Percentiles rank a stretch among this genome's conserved stretches.
Conservation (phyloP, 78 protist species). For the Pigoraptor vietnamica region DNA sequence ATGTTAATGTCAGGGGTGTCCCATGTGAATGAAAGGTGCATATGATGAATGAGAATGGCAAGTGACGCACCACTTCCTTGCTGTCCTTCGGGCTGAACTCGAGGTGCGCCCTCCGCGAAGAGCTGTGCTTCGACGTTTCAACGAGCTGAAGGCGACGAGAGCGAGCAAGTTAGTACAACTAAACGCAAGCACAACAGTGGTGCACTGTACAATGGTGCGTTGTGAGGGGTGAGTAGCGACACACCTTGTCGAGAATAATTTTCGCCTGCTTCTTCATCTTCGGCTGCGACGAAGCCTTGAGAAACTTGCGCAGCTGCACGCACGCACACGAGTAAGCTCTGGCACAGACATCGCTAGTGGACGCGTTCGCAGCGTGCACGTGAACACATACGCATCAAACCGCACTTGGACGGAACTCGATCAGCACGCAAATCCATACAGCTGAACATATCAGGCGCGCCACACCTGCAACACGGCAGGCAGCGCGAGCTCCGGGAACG, state of each 20-base stretch:
- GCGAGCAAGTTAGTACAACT: too few species aligned
- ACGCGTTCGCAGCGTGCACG: too few species aligned
- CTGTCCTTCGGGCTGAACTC: background rate
- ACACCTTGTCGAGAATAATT: background rate
- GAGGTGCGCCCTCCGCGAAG: background rate
- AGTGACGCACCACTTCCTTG: background rate
- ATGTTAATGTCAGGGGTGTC: too few species aligned
- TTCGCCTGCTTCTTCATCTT: background rate
- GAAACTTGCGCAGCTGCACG: background rate
- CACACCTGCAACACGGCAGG: slow-evolving; percentile 17
- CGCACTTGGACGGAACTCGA: background rate
- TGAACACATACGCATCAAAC: too few species aligned
- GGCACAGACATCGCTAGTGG: too few species aligned
- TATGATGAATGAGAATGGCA: too few species aligned
- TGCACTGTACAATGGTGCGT: too few species aligned
- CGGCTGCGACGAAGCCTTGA: background rate
- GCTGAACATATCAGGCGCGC: background rate
- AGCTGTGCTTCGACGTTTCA: background rate
- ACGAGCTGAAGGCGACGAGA: too few species aligned
- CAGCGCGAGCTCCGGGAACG: slow-evolving; percentile 69
- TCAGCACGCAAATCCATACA: background rate
- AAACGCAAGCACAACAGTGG: too few species aligned
- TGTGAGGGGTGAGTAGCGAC: too few species aligned
- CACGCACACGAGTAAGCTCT: too few species aligned
- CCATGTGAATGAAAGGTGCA: too few species aligned